These are phyloP conservation scores for Sporothrix dimorphospora DNA, from an alignment of 2,329 filamentous ascomycete species.

Conservation along the genomic window DNA sequence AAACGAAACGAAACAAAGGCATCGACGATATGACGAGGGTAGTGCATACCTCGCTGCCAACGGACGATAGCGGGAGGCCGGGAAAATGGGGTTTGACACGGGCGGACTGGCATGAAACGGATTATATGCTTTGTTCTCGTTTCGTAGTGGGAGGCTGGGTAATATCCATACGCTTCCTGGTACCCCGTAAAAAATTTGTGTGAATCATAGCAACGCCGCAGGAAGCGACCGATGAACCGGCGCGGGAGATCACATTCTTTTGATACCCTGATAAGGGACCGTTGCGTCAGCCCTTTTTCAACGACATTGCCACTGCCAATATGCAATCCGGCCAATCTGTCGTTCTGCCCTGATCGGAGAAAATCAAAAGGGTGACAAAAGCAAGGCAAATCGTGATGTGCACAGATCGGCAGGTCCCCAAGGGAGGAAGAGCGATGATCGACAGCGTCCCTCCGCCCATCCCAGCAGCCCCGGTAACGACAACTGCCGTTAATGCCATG, in stretches of 20 bases:
- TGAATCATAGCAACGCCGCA: not conserved
- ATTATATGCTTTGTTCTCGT: not conserved
- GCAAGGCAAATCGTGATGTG: conserved; percentile 18
- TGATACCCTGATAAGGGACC: not conserved
- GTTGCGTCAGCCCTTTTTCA: not conserved
- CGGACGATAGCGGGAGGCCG: not conserved
- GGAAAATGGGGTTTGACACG: not conserved
- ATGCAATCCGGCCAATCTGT: not conserved
- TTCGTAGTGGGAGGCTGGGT: not conserved
- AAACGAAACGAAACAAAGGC: not conserved
- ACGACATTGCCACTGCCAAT: not conserved
- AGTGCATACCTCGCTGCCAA: not conserved
- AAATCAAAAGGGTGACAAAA: not conserved
- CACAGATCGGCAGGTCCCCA: conserved; percentile 14
- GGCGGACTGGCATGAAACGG: not conserved
- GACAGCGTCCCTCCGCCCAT: not conserved
- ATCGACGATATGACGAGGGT: not conserved
- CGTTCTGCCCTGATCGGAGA: not conserved
- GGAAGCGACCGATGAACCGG: not conserved
- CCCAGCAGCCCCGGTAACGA: not conserved
- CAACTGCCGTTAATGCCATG: not conserved
- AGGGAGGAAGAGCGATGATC: not conserved
- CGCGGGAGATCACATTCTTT: conserved; percentile 5
- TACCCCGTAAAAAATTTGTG: not conserved
- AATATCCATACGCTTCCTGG: not conserved